Conservation (phyloP, 202 grass and related monocot species). For the Saccharum hybrid region DNA sequence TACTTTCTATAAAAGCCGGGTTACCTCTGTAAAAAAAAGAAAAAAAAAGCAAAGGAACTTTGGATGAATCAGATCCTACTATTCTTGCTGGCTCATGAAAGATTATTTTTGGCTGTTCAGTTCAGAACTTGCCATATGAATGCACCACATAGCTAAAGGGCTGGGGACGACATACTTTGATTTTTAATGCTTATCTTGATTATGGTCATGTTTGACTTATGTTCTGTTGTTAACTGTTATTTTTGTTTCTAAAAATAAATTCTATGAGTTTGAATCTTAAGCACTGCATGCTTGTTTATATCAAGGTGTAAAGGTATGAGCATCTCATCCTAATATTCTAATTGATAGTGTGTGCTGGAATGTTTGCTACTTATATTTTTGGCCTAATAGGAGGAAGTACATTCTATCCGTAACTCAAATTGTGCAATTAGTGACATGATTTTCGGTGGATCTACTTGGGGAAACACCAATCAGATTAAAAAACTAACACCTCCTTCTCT, state of each 20-base stretch:
- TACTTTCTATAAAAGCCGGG: neutral
- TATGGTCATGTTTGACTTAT: neutral
- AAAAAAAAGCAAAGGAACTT: neutral
- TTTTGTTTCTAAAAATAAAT: neutral
- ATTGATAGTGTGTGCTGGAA: neutral
- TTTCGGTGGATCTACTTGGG: neutral
- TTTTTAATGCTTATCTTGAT: conserved; percentile 9
- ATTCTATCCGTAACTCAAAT: conserved; percentile 17
- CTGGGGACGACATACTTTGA: neutral
- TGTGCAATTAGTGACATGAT: conserved; percentile 12
- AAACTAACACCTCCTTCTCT: conserved; percentile 36
- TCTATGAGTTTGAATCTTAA: conserved; percentile 3
- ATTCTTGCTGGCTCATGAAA: conserved; percentile 14
- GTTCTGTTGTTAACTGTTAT: neutral
- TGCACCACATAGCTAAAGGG: neutral
- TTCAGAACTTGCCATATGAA: conserved; percentile 26
- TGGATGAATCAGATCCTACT: neutral
- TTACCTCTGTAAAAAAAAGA: neutral
- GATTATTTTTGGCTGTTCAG: neutral
- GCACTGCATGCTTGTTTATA: conserved; percentile 19
- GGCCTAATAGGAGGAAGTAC: conserved; percentile 5
- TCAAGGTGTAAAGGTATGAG: neutral
- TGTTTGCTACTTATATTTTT: conserved; percentile 23
- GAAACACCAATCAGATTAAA: conserved; percentile 2
- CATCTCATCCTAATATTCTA: conserved; percentile 16